Evolutionary conservation across 768 basidiomycete genomes (phyloP).

Genomic region (Tylopilus sp.): DNA sequence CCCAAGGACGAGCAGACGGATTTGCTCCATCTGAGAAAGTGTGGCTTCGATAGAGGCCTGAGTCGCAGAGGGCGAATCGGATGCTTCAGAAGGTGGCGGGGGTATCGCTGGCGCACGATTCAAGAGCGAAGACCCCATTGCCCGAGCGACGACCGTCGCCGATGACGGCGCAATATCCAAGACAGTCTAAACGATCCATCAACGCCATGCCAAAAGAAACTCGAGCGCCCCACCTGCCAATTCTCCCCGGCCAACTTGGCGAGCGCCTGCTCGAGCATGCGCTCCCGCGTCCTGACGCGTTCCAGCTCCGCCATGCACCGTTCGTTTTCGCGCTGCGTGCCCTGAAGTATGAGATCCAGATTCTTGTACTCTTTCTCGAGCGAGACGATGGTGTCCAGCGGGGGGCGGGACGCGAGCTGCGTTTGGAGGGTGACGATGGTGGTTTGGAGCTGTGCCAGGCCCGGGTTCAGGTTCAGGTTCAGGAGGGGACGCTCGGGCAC

Average conservation of each 20-base stretch:
- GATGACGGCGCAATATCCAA: slow-evolving; percentile 37
- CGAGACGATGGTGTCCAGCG: slow-evolving; percentile 60
- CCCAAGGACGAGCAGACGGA: slow-evolving; percentile 64
- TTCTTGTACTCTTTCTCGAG: slow-evolving; percentile 73
- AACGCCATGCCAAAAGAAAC: background rate
- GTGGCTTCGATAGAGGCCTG: slow-evolving; percentile 37
- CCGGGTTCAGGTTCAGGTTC: no score
- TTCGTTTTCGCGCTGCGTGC: slow-evolving; percentile 84
- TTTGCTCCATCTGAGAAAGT: slow-evolving; percentile 62
- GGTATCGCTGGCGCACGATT: slow-evolving; percentile 20
- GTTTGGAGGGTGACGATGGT: slow-evolving; percentile 62
- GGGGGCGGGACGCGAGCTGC: slow-evolving; percentile 64
- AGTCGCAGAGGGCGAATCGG: slow-evolving; percentile 16
- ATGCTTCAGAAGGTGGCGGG: slow-evolving; percentile 12
- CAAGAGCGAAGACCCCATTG: slow-evolving; percentile 29
- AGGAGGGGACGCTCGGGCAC: background rate
- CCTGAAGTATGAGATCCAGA: slow-evolving; percentile 70
- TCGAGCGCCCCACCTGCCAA: slow-evolving; percentile 83
- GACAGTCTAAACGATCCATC: slow-evolving; percentile 9
- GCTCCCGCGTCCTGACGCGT: slow-evolving; percentile 65
- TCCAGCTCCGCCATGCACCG: slow-evolving; percentile 80
- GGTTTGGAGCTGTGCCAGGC: slow-evolving; percentile 48
- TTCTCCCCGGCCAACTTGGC: slow-evolving; percentile 70
- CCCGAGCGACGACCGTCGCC: slow-evolving; percentile 28
- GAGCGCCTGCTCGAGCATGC: slow-evolving; percentile 71